Conservation (phyloP, 1,139 yeast species). For the Geotrichum australiense region DNA sequence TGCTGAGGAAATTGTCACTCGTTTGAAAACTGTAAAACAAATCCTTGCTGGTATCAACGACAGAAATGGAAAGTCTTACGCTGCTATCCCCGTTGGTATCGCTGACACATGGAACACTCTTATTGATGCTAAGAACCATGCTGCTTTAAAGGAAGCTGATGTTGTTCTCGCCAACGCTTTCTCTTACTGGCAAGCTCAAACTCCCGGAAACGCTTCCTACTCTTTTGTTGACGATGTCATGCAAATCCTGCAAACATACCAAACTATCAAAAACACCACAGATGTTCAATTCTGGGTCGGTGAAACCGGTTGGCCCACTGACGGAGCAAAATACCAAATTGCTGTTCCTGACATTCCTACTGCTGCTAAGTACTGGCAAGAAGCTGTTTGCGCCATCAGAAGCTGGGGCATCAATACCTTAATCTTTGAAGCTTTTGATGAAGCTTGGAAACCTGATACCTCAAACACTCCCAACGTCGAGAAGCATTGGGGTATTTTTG, state of each 20-base stretch:
- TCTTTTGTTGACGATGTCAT: slow-evolving; percentile 92
- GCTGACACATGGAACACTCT: slow-evolving; percentile 94
- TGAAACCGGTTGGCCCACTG: slow-evolving; percentile 98
- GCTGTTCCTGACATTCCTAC: slow-evolving; percentile 55
- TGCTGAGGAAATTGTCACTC: slow-evolving; percentile 55
- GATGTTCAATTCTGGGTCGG: slow-evolving; percentile 91
- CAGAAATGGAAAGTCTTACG: slow-evolving; percentile 71
- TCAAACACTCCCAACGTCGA: slow-evolving; percentile 79
- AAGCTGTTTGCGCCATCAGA: slow-evolving; percentile 85
- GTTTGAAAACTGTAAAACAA: slow-evolving; percentile 47
- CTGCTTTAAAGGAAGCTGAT: slow-evolving; percentile 75
- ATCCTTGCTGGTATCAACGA: slow-evolving; percentile 56
- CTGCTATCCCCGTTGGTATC: slow-evolving; percentile 71
- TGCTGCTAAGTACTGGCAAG: slow-evolving; percentile 76
- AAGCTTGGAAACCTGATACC: slow-evolving; percentile 89
- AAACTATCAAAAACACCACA: slow-evolving; percentile 74
- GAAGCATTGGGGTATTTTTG: slow-evolving; percentile 89
- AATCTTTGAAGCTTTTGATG: slow-evolving; percentile 91
- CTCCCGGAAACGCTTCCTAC: slow-evolving; percentile 69
- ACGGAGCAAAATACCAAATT: slow-evolving; percentile 59
- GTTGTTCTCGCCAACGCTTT: slow-evolving; percentile 87
- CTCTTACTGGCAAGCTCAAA: slow-evolving; percentile 98
- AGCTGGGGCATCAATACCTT: slow-evolving; percentile 92
- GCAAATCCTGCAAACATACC: slow-evolving; percentile 88
- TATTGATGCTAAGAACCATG: slow-evolving; percentile 65